Percentiles rank a stretch among this genome's conserved stretches.
Evolutionary conservation across 768 basidiomycete genomes (phyloP).

Genomic region (Infundibulicybe gibba): DNA sequence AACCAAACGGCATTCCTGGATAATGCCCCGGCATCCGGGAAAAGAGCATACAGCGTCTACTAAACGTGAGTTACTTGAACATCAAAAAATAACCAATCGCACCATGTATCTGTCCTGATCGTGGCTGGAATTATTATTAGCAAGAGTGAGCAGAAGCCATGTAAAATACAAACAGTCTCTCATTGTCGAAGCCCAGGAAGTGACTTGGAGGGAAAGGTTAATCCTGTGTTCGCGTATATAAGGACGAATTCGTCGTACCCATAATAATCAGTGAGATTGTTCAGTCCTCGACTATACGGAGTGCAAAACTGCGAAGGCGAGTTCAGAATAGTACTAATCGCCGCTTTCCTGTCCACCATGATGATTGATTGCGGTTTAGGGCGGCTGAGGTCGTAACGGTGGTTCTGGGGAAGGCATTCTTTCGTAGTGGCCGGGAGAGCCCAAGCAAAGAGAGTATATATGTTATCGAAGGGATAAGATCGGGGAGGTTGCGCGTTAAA

Average conservation of each 20-base stretch:
- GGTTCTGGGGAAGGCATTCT: background rate
- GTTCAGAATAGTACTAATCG: constrained; percentile 16
- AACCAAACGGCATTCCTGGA: background rate
- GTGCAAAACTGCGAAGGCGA: constrained; percentile 9
- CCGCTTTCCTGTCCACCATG: constrained; percentile 7
- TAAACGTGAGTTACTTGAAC: background rate
- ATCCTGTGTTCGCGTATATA: background rate
- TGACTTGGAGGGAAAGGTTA: constrained; percentile 5
- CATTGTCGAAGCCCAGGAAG: constrained; percentile 15
- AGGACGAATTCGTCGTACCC: constrained; percentile 8
- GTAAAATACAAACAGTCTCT: constrained; percentile 7
- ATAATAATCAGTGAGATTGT: constrained; percentile 13
- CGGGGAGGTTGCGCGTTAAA: constrained; percentile 17
- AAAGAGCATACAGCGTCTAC: constrained; percentile 15
- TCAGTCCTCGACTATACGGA: constrained; percentile 9
- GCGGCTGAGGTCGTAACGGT: constrained; percentile 6
- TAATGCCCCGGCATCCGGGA: constrained; percentile 10
- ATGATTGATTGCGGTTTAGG: constrained; percentile 7
- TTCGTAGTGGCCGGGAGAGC: constrained; percentile 6
- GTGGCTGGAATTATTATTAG: constrained; percentile 6
- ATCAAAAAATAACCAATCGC: background rate
- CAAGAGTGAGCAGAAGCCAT: background rate
- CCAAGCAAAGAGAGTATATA: constrained; percentile 19
- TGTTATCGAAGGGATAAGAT: constrained; percentile 16
- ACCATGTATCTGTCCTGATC: constrained; percentile 19